Evolutionary conservation across 75 land plant species (phyloP).

Genomic region (Larix kaempferi): DNA sequence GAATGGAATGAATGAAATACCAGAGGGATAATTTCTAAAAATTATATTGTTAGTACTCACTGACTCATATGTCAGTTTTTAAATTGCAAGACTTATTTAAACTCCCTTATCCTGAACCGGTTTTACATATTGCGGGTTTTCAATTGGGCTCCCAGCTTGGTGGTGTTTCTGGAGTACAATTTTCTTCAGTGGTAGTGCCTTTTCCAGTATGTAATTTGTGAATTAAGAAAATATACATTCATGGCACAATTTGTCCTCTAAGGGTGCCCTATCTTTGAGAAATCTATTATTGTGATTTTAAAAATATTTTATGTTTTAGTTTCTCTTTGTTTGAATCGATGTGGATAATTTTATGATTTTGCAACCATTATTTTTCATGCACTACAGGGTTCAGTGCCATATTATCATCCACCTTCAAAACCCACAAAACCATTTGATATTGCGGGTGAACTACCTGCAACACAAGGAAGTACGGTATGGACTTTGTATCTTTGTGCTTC

Average conservation of each 20-base stretch:
- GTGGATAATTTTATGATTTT: neutral
- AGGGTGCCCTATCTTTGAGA: neutral
- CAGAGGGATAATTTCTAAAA: conserved; percentile 34
- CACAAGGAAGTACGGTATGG: conserved; percentile 28
- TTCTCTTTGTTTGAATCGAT: neutral
- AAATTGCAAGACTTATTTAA: conserved; percentile 45
- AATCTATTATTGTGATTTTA: neutral
- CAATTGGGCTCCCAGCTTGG: conserved; percentile 29
- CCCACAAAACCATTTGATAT: conserved; percentile 81
- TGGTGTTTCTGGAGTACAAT: conserved; percentile 34
- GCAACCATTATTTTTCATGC: neutral
- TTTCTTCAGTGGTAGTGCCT: conserved; percentile 36
- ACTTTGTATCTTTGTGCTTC: neutral
- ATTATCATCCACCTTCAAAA: conserved; percentile 36
- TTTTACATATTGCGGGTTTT: conserved; percentile 28
- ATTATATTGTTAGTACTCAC: neutral
- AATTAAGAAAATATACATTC: neutral
- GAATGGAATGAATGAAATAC: conserved; percentile 44
- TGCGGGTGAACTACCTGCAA: conserved; percentile 27
- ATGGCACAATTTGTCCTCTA: neutral
- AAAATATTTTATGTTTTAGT: neutral
- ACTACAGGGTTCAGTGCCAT: conserved; percentile 27
- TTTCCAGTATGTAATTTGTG: neutral
- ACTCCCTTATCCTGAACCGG: conserved; percentile 21
- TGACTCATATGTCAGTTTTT: neutral